These are phyloP conservation scores for Sextonia rubra DNA, from an alignment of 164 flowering plant species.

Conservation along the genomic window DNA sequence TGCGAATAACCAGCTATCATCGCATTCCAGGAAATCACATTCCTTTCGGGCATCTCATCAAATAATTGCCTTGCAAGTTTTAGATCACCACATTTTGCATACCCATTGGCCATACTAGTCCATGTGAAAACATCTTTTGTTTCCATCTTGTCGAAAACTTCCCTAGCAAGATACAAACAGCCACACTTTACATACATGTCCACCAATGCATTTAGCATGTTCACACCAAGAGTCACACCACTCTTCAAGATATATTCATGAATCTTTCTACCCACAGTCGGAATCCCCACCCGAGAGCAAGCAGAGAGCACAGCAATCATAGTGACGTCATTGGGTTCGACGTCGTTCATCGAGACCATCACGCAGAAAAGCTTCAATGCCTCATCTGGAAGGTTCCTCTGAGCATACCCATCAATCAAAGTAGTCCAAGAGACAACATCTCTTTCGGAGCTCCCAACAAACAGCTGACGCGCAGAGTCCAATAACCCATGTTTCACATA, in stretches of 20 bases:
- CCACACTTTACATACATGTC: conserved; percentile 81
- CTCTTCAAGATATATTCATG: conserved; percentile 33
- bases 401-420: conserved; percentile 51
- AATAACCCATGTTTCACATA: conserved; percentile 33
- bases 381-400: conserved; percentile 26
- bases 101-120: conserved; percentile 74
- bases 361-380: conserved; percentile 40
- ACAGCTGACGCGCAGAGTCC: conserved; percentile 33
- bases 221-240: conserved; percentile 25
- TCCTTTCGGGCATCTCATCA: conserved; percentile 55
- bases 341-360: conserved; percentile 31
- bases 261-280: conserved; percentile 33
- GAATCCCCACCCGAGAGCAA: conserved; percentile 46
- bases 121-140: conserved; percentile 57
- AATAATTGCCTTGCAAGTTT: conserved; percentile 40
- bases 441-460: conserved; percentile 37
- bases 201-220: conserved; percentile 53
- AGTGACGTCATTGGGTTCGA: conserved; percentile 65
- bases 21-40: conserved; percentile 70
- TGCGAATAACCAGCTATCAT: conserved; percentile 72
- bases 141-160: conserved; percentile 48
- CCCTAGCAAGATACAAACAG: conserved; percentile 38
- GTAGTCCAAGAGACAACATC: conserved; percentile 67
- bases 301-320: conserved; percentile 60
- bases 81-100: conserved; percentile 54